Evolutionary conservation across 148 eudicot species (phyloP).

Genomic region (Vaccinium darrowii): DNA sequence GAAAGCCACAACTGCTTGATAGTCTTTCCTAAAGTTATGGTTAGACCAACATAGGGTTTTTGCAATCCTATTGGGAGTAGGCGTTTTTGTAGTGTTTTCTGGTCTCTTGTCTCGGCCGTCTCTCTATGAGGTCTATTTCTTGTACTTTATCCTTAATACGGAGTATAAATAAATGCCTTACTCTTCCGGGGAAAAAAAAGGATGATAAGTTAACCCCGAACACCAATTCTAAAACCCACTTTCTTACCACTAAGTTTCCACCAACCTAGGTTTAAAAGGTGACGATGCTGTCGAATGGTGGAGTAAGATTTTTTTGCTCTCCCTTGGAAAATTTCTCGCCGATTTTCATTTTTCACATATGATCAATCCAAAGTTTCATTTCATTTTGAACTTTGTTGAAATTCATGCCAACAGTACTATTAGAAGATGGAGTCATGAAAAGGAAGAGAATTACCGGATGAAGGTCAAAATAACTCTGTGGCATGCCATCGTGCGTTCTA

Average conservation of each 20-base stretch:
- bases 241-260: slow-evolving; percentile 2
- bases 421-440: not conserved
- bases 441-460: slow-evolving; percentile 46
- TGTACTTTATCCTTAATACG: too few species aligned
- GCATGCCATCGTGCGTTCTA: slow-evolving; percentile 21
- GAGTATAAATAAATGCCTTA: too few species aligned
- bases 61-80: too few species aligned
- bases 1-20: too few species aligned
- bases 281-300: not conserved
- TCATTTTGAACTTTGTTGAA: not conserved
- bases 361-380: not conserved
- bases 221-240: not conserved
- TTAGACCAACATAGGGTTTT: too few species aligned
- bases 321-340: not conserved
- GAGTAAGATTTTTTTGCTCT: too few species aligned
- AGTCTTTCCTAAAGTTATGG: too few species aligned
- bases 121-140: too few species aligned
- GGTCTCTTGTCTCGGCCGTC: too few species aligned
- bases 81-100: too few species aligned
- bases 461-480: slow-evolving; percentile 36
- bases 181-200: too few species aligned
- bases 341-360: not conserved
- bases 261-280: not conserved
- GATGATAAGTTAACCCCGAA: too few species aligned
- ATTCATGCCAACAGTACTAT: not conserved